Percentiles rank a stretch among this genome's conserved stretches.
These are phyloP conservation scores for Leptographium galeiforme DNA, from an alignment of 2,329 filamentous ascomycete species.

Conservation along the genomic window DNA sequence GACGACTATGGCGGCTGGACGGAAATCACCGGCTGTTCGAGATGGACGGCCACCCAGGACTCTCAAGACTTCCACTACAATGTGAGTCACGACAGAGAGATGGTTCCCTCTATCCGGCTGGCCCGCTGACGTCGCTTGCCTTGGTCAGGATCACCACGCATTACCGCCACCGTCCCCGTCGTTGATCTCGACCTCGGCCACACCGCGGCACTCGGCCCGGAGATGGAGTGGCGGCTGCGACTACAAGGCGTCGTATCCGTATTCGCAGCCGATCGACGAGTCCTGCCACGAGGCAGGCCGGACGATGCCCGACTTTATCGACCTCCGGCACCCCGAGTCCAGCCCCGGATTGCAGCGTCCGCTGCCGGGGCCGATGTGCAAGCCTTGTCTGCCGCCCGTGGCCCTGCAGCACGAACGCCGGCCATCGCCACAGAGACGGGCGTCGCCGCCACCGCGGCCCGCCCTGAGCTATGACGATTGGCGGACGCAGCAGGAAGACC, in stretches of 20 bases:
- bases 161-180: neutral
- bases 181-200: neutral
- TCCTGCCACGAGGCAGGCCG: neutral
- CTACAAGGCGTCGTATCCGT: neutral
- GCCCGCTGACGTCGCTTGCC: no score
- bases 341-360: neutral
- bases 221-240: neutral
- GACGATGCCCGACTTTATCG: neutral
- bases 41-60: no score
- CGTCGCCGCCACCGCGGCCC: neutral
- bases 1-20: neutral
- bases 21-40: no score
- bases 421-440: neutral
- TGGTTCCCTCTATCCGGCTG: no score
- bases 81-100: no score
- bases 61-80: no score
- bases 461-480: neutral
- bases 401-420: neutral
- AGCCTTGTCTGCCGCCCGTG: neutral
- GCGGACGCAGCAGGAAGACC: neutral
- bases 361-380: neutral
- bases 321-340: neutral
- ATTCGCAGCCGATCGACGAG: neutral
- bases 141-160: neutral
- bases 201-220: neutral